Conservation (phyloP, 177 flowering plant genomes). For the Vitis hybrid region DNA sequence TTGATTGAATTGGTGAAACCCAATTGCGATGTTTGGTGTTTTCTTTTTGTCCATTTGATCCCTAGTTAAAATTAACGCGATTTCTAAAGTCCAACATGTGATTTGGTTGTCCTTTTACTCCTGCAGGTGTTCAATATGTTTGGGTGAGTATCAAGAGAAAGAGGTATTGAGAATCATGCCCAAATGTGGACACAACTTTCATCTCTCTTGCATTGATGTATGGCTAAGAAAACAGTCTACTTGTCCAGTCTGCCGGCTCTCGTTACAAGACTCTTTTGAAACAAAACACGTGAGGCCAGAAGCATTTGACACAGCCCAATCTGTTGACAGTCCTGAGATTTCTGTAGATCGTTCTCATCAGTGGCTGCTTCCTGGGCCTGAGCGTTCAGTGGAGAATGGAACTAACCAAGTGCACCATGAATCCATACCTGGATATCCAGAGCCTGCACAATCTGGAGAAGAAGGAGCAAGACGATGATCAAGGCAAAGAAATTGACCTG, state of each 20-base stretch:
- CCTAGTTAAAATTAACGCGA: neutral
- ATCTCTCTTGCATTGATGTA: slow-evolving; percentile 68
- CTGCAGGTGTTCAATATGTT: slow-evolving; percentile 70
- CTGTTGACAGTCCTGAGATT: slow-evolving; percentile 33
- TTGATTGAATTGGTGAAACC: too few species aligned
- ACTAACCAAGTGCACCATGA: slow-evolving; percentile 26
- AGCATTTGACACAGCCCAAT: slow-evolving; percentile 19
- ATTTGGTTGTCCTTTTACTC: neutral
- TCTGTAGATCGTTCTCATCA: slow-evolving; percentile 38
- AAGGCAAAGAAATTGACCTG: neutral
- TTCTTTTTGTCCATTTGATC: too few species aligned
- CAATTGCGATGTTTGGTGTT: too few species aligned
- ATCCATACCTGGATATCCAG: slow-evolving; percentile 18
- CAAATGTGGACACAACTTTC: slow-evolving; percentile 74
- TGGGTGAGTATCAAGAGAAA: slow-evolving; percentile 82
- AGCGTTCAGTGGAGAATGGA: slow-evolving; percentile 21
- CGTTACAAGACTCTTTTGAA: slow-evolving; percentile 46
- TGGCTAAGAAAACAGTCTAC: slow-evolving; percentile 81
- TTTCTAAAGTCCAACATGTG: neutral
- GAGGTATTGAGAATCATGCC: slow-evolving; percentile 85
- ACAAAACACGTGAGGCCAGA: slow-evolving; percentile 27
- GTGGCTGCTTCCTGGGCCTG: slow-evolving; percentile 34
- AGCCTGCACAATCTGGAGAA: slow-evolving; percentile 10
- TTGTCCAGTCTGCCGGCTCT: slow-evolving; percentile 81
- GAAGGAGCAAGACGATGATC: slow-evolving; percentile 23